phyloP scores from a whole-genome alignment of 345 rosid genomes.

The Euphorbia peplus region DNA sequence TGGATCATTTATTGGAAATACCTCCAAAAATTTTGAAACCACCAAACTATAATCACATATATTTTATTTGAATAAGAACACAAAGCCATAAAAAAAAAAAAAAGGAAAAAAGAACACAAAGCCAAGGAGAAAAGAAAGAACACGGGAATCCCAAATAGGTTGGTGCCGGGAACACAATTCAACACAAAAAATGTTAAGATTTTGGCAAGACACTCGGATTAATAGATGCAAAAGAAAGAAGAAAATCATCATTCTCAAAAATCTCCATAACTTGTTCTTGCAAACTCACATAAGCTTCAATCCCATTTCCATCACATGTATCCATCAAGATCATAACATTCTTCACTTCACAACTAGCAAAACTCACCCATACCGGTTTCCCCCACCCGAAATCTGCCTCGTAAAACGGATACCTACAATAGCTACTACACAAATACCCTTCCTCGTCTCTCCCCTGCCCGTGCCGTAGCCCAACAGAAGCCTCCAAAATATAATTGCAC shows the following conservation, averaged over 20 bases:
- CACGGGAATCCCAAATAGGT: no score
- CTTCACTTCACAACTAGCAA: neutral
- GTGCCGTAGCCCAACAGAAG: neutral
- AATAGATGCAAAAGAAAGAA: constrained; percentile 2
- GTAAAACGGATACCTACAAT: constrained; percentile 1
- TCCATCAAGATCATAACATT: neutral
- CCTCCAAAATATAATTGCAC: neutral
- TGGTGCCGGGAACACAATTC: no score
- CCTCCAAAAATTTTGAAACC: no score
- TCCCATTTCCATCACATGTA: constrained; percentile 5
- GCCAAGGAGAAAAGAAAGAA: no score
- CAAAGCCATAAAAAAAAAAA: no score
- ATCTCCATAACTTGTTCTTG: constrained; percentile 2
- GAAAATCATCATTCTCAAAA: constrained; percentile 1
- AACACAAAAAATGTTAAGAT: neutral
- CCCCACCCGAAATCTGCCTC: constrained; percentile 14
- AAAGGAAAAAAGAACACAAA: no score
- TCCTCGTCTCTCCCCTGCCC: neutral
- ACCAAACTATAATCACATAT: no score
- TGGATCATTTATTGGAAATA: no score
- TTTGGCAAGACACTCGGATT: neutral
- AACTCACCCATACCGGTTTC: neutral
- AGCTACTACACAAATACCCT: constrained; percentile 8
- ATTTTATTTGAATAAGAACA: no score
- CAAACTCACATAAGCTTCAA: constrained; percentile 8